Percentiles rank a stretch among this genome's conserved stretches.
These are phyloP conservation scores for Amauroascus verrucosus DNA, from an alignment of 2,329 filamentous ascomycete species.

Conservation along the genomic window DNA sequence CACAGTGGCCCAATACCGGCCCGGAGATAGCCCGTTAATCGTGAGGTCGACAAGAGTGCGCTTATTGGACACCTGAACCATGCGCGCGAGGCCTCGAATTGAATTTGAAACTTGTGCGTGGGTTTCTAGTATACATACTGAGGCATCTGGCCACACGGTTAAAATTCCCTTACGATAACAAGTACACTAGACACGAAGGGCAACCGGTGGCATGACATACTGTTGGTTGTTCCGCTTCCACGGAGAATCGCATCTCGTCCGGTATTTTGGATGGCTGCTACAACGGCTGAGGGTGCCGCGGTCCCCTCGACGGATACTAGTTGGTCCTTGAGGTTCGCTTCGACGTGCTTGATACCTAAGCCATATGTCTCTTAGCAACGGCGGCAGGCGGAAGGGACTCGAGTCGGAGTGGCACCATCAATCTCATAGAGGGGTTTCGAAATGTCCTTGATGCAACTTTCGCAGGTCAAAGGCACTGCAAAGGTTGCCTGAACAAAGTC, in stretches of 20 bases:
- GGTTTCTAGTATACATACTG: constrained; percentile 89
- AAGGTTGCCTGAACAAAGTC: constrained; percentile 62
- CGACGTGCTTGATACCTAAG: constrained; percentile 69
- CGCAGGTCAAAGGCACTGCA: constrained; percentile 86
- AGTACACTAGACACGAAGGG: constrained; percentile 10
- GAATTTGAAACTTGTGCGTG: constrained; percentile 54
- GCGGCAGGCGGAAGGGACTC: not conserved
- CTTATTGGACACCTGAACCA: constrained; percentile 72
- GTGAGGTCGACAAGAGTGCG: constrained; percentile 81
- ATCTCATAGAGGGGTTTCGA: constrained; percentile 67
- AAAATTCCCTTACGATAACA: not conserved
- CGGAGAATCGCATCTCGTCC: constrained; percentile 90
- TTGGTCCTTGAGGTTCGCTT: constrained; percentile 72
- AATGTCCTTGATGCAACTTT: constrained; percentile 77
- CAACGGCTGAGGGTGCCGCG: constrained; percentile 79
- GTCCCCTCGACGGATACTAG: constrained; percentile 78
- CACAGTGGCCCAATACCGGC: constrained; percentile 73
- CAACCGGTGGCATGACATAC: constrained; percentile 36
- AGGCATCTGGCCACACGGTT: constrained; percentile 47
- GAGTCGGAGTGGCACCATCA: constrained; percentile 41
- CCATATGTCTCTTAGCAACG: constrained; percentile 1
- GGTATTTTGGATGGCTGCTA: constrained; percentile 76
- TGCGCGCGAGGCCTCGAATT: constrained; percentile 77
- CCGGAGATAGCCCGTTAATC: constrained; percentile 68
- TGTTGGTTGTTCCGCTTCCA: constrained; percentile 75